phyloP scores from a whole-genome alignment of 805 yeast genomes.

The Lipomyces sp. region DNA sequence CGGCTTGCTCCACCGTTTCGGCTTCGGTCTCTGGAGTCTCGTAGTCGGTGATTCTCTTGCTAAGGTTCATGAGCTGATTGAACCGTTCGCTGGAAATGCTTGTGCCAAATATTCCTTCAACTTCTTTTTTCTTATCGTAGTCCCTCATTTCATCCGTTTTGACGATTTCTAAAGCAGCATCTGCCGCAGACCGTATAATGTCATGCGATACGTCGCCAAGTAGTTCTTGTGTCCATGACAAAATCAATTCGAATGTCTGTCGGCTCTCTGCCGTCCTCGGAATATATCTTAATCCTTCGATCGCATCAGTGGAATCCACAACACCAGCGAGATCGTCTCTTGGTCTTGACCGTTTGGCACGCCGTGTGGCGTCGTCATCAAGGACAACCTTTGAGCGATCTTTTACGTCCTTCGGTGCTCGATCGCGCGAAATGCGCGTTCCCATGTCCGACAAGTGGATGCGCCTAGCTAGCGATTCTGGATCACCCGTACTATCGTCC shows the following conservation, averaged over 20 bases:
- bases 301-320: slow-evolving; percentile 43
- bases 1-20: slow-evolving; percentile 31
- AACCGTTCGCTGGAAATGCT: slow-evolving; percentile 52
- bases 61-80: slow-evolving; percentile 53
- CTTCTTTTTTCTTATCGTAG: slow-evolving; percentile 52
- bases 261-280: slow-evolving; percentile 64
- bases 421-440: slow-evolving; percentile 45
- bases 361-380: slow-evolving; percentile 16
- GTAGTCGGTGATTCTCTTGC: slow-evolving; percentile 59
- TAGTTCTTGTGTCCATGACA: slow-evolving; percentile 60
- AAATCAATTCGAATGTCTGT: slow-evolving; percentile 59
- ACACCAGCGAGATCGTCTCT: slow-evolving; percentile 41
- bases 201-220: slow-evolving; percentile 81
- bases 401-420: slow-evolving; percentile 36
- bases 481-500: slow-evolving; percentile 62
- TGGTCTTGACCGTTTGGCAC: slow-evolving; percentile 25
- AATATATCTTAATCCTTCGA: slow-evolving; percentile 61
- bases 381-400: slow-evolving; percentile 21
- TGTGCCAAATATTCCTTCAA: slow-evolving; percentile 57
- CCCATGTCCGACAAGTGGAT: slow-evolving; percentile 78
- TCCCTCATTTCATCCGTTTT: slow-evolving; percentile 55
- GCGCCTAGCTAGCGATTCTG: slow-evolving; percentile 73
- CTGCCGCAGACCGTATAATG: slow-evolving; percentile 72
- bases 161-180: slow-evolving; percentile 60
- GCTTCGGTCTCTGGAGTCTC: slow-evolving; percentile 38